phyloP scores from a whole-genome alignment of 192 early-diverging fungal species.

The Coemansia sp. region DNA sequence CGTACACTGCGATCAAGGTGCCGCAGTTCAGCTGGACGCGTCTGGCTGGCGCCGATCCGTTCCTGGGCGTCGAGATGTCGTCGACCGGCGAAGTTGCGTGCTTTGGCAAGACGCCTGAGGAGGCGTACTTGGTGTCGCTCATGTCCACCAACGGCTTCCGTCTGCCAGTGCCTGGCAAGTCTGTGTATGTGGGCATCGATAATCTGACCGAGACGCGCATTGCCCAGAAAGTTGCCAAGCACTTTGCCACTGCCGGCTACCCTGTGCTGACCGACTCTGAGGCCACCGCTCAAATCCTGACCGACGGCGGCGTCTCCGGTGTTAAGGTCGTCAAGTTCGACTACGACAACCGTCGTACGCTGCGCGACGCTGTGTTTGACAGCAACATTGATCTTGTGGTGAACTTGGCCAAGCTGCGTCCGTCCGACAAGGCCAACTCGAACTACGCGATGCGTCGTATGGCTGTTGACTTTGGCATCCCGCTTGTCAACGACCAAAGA shows the following conservation, averaged over 20 bases:
- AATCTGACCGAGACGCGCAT: constrained; percentile 70
- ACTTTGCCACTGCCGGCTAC: constrained; percentile 62
- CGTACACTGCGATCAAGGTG: constrained; percentile 89
- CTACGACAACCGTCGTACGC: constrained; percentile 56
- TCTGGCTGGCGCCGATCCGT: constrained; percentile 91
- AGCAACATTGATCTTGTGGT: constrained; percentile 73
- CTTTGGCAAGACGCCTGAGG: constrained; percentile 87
- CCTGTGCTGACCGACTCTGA: constrained; percentile 68
- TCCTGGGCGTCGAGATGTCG: constrained; percentile 98
- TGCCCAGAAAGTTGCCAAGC: constrained; percentile 67
- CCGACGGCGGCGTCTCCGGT: constrained; percentile 31
- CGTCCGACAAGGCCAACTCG: constrained; percentile 57
- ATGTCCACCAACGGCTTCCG: constrained; percentile 90
- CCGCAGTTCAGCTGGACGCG: constrained; percentile 97
- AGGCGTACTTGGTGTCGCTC: constrained; percentile 81
- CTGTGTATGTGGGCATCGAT: constrained; percentile 73
- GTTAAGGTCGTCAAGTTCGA: constrained; percentile 55
- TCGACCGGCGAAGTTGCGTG: constrained; percentile 98
- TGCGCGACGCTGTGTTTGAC: constrained; percentile 60
- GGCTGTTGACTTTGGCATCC: constrained; percentile 95
- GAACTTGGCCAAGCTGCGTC: constrained; percentile 67
- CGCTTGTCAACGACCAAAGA: constrained; percentile 92
- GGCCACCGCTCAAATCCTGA: constrained; percentile 57
- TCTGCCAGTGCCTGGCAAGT: constrained; percentile 65
- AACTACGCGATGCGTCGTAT: constrained; percentile 87